Percentiles rank a stretch among this genome's conserved stretches.
phyloP scores from a whole-genome alignment of 805 yeast species.

The Candida andamanensis region DNA sequence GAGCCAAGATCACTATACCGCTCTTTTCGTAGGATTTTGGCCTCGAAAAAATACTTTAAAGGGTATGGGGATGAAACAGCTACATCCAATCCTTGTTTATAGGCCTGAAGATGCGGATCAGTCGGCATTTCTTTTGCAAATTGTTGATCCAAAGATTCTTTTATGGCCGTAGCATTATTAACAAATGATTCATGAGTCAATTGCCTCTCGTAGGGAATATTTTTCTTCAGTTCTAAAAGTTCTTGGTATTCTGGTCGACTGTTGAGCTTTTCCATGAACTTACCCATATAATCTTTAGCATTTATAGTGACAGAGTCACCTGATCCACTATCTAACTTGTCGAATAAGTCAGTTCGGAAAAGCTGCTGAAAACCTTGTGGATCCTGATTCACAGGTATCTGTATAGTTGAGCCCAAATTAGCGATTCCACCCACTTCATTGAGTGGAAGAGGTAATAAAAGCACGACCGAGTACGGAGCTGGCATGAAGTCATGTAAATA shows the following conservation, averaged over 20 bases:
- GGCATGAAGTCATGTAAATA: slow-evolving; percentile 40
- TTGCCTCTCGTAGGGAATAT: slow-evolving; percentile 8
- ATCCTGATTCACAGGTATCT: slow-evolving; percentile 17
- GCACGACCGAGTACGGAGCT: slow-evolving; percentile 28
- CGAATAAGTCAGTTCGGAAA: slow-evolving; percentile 2
- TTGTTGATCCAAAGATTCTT: background rate
- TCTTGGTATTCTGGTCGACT: slow-evolving; percentile 1
- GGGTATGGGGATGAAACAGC: slow-evolving; percentile 16
- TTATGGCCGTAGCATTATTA: slow-evolving; percentile 17
- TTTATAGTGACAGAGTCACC: slow-evolving; percentile 9
- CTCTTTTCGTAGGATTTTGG: slow-evolving; percentile 16
- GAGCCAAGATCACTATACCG: slow-evolving; percentile 21
- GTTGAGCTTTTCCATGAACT: slow-evolving; percentile 6
- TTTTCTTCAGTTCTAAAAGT: background rate
- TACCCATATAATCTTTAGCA: slow-evolving; percentile 11
- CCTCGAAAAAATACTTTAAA: slow-evolving; percentile 31
- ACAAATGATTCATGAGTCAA: slow-evolving; percentile 20
- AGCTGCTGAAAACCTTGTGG: slow-evolving; percentile 3
- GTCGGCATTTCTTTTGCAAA: background rate
- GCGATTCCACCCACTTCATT: slow-evolving; percentile 8
- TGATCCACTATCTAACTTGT: background rate
- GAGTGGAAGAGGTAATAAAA: slow-evolving; percentile 20
- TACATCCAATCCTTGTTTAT: slow-evolving; percentile 14
- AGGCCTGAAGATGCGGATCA: slow-evolving; percentile 11
- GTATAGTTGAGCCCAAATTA: slow-evolving; percentile 8